Evolutionary conservation across 352 stramenopile species (phyloP).

Genomic region (Phytophthora chlamydospora): DNA sequence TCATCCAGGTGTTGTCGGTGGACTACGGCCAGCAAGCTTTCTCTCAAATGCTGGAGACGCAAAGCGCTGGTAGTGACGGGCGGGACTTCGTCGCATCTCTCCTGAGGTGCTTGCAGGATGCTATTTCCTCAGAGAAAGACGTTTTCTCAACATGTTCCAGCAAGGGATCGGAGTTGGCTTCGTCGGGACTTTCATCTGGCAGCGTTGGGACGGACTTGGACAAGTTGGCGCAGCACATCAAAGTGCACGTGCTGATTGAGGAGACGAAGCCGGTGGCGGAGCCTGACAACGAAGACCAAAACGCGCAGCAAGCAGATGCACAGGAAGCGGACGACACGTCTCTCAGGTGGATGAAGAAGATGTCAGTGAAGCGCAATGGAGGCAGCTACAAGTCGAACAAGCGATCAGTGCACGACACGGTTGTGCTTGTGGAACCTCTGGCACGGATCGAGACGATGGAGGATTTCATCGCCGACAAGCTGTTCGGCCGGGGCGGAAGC

Average conservation of each 20-base stretch:
- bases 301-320: constrained; percentile 16
- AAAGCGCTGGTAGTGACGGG: constrained; percentile 11
- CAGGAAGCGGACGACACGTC: constrained; percentile 13
- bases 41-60: constrained; percentile 33
- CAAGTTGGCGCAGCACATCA: constrained; percentile 74
- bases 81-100: constrained; percentile 37
- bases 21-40: constrained; percentile 43
- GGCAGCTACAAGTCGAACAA: constrained; percentile 45
- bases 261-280: constrained; percentile 33
- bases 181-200: constrained; percentile 30
- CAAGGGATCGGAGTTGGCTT: constrained; percentile 6
- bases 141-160: constrained; percentile 44
- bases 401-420: constrained; percentile 58
- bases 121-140: constrained; percentile 71
- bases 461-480: constrained; percentile 72
- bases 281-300: constrained; percentile 30
- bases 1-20: constrained; percentile 43
- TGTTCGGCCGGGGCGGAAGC: constrained; percentile 48
- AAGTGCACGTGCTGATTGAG: constrained; percentile 71
- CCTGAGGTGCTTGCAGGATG: constrained; percentile 56
- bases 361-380: constrained; percentile 22
- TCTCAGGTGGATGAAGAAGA: constrained; percentile 37
- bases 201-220: constrained; percentile 61
- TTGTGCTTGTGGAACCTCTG: constrained; percentile 79
- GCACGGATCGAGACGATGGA: constrained; percentile 81